phyloP scores from a whole-genome alignment of 306 rosid species.

The Erythrophleum fordii region DNA sequence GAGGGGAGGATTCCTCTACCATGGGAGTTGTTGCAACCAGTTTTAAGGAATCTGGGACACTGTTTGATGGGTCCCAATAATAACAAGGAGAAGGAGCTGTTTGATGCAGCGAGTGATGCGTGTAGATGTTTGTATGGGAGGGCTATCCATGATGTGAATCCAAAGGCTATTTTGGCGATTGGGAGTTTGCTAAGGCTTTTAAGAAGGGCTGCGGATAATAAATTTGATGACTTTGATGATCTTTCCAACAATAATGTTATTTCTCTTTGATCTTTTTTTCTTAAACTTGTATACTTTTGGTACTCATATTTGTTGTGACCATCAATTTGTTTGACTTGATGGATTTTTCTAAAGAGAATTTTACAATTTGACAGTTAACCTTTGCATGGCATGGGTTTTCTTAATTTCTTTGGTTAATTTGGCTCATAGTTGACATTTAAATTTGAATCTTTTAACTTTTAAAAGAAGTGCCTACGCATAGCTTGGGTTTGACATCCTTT shows the following conservation, averaged over 20 bases:
- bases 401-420: no score
- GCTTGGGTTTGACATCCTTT: no score
- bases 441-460: no score
- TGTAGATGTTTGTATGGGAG: constrained; percentile 63
- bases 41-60: constrained; percentile 65
- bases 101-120: constrained; percentile 50
- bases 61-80: constrained; percentile 55
- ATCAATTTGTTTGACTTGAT: background rate
- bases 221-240: constrained; percentile 35
- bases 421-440: no score
- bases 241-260: constrained; percentile 25
- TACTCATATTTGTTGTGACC: background rate
- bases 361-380: background rate
- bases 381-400: background rate
- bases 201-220: background rate
- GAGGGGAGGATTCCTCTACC: constrained; percentile 69
- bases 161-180: constrained; percentile 66
- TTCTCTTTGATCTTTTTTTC: background rate
- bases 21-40: constrained; percentile 75
- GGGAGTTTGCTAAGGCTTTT: constrained; percentile 63
- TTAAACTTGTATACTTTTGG: background rate
- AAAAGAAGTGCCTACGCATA: no score
- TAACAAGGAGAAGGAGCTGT: constrained; percentile 21
- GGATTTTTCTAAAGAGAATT: background rate
- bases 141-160: constrained; percentile 69